Evolutionary conservation across 1,284 basidiomycete genomes (phyloP).

Genomic region (Microbotryum intermedium): DNA sequence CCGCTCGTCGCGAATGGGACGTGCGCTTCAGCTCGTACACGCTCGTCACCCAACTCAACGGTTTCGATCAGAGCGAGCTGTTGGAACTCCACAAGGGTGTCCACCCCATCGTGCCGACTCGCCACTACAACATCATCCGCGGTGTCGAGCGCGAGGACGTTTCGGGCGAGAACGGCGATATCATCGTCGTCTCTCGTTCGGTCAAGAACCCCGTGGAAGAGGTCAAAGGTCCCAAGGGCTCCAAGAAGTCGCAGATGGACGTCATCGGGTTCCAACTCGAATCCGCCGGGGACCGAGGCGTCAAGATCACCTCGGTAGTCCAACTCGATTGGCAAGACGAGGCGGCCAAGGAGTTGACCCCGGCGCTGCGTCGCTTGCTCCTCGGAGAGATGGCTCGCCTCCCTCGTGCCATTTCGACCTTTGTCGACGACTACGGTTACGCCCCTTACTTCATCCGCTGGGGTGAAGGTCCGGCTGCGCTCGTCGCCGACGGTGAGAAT

Average conservation of each 20-base stretch:
- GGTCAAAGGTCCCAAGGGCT: constrained; percentile 5
- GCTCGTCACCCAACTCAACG: constrained; percentile 17
- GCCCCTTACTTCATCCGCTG: constrained; percentile 30
- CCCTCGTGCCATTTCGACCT: constrained; percentile 13
- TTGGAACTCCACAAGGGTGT: constrained; percentile 27
- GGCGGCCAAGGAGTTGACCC: constrained; percentile 5
- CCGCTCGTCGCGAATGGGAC: constrained; percentile 23
- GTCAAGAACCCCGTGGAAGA: constrained; percentile 9
- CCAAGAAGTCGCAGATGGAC: constrained; percentile 8
- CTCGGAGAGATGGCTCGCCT: constrained; percentile 11
- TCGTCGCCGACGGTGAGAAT: constrained; percentile 11
- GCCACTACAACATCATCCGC: constrained; percentile 14
- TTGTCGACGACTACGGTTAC: constrained; percentile 26
- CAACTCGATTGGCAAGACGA: constrained; percentile 2
- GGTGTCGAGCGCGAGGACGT: constrained; percentile 22
- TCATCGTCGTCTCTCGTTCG: constrained; percentile 20
- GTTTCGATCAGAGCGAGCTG: constrained; percentile 18
- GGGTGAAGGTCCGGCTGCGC: constrained; percentile 21
- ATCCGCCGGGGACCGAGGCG: background rate
- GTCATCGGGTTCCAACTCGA: constrained; percentile 20
- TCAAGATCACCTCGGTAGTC: constrained; percentile 11
- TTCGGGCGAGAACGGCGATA: constrained; percentile 11
- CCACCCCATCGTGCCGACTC: constrained; percentile 16
- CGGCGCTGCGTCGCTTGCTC: constrained; percentile 20
- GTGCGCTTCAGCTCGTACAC: constrained; percentile 10